Evolutionary conservation across 2,329 filamentous ascomycete genomes (phyloP), one percentile per base, ranked within the genome.

Genomic region (Penicillium sp.): DNA sequence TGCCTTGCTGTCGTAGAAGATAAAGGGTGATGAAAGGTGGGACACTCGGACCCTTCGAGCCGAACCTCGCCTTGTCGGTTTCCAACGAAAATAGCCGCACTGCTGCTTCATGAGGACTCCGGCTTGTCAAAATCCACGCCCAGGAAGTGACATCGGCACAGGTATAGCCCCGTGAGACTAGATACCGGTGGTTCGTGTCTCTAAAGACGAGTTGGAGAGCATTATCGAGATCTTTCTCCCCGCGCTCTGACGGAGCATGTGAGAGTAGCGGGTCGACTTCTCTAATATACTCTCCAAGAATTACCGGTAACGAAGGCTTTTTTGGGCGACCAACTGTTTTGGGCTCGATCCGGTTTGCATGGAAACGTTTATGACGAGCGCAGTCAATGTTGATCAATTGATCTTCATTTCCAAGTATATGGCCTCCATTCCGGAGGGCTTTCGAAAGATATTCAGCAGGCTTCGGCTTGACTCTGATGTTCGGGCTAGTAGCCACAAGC

Each of bases 1-100:
- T 64, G 43, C 72, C 59, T 18, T 64, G 59, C 29, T 77, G 72
- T n/a, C 77, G 75, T 43, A 83, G 69, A 14, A 83, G 65, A 58
- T 79, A 73, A 24, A 77, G 65, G 16, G 78, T 66, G 13, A 84
- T 68, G 55, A 83, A 83, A 6, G 75, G 52, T 2, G 81, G 81
- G 7, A 77, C 59, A 36, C 51, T 62, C 39, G 51, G 58, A 9
- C 52, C 38, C 22, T 38, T 31, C 9, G 29, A 18, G 24, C 47
- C 50, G 18, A 45, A 39, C 29, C 48, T 53, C 21, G 43, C 38
- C 44, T 18, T 57, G 29, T 70, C 60, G 16, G 62, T 54, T 50
- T 72, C 68, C 21, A 75, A 52, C 5, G 61, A 46, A 44, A 71
- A 61, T 18, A 79, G 61, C 27, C 77, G 71, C 38, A 67, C 58